Conservation (phyloP, 306 rosid genomes). For the Styphnolobium japonicum region DNA sequence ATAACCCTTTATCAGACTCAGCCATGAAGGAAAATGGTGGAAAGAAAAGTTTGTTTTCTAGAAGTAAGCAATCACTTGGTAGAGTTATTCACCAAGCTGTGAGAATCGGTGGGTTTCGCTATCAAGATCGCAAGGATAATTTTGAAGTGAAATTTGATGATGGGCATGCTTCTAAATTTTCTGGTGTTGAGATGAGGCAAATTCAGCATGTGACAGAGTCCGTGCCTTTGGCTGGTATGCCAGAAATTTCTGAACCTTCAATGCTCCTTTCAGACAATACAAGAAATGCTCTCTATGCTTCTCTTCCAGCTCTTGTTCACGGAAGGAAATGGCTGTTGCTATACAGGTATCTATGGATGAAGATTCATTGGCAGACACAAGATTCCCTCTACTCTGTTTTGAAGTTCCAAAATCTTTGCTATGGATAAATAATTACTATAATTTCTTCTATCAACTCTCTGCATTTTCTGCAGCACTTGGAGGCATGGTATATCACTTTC, state of each 20-base stretch:
- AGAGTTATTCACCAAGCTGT: conserved; percentile 57
- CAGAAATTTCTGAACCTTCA: conserved; percentile 80
- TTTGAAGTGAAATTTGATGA: conserved; percentile 40
- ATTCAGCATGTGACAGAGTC: conserved; percentile 35
- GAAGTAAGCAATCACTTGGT: conserved; percentile 70
- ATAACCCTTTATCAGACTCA: conserved; percentile 29
- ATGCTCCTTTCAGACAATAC: conserved; percentile 58
- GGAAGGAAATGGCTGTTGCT: conserved; percentile 90
- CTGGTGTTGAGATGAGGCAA: conserved; percentile 60
- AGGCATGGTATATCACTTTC: conserved; percentile 83
- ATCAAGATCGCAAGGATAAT: conserved; percentile 47
- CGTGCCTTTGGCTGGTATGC: conserved; percentile 35
- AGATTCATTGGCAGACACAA: conserved; percentile 9
- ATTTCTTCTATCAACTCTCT: not conserved
- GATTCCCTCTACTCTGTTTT: not conserved
- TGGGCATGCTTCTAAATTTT: conserved; percentile 26
- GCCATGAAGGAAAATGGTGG: conserved; percentile 50
- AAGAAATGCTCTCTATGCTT: conserved; percentile 59
- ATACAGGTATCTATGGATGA: conserved; percentile 54
- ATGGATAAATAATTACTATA: not conserved
- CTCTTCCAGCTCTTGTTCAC: conserved; percentile 81
- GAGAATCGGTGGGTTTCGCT: conserved; percentile 55
- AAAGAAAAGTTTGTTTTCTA: conserved; percentile 65
- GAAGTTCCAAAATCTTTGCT: not conserved
- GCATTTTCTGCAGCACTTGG: conserved; percentile 64